Percentiles rank a stretch among this genome's conserved stretches.
Conservation (phyloP, 208 protist genomes). For the Trypanosoma cruzi region DNA sequence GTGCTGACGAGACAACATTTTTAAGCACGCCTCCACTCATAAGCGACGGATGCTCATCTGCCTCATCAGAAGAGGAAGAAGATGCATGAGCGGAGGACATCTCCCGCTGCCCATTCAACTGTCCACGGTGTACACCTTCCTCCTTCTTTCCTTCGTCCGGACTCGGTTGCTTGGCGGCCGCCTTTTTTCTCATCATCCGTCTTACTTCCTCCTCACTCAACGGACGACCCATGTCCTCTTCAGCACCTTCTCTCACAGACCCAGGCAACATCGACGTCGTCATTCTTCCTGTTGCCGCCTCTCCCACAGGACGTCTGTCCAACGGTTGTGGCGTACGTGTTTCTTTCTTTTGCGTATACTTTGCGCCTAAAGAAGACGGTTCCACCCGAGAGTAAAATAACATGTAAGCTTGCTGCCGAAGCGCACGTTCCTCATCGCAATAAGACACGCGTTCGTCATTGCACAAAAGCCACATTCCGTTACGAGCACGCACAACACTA, state of each 20-base stretch:
- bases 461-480: conserved; percentile 88
- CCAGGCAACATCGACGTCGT: neutral
- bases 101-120: neutral
- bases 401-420: conserved; percentile 87
- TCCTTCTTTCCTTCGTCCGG: neutral
- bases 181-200: conserved; percentile 14
- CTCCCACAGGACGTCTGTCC: neutral
- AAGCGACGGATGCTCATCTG: neutral
- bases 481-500: conserved; percentile 73
- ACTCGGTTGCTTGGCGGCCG: neutral
- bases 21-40: neutral
- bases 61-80: no score
- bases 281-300: neutral
- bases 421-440: conserved; percentile 62
- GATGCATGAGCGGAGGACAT: no score
- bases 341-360: neutral
- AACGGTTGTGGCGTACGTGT: neutral
- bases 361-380: neutral
- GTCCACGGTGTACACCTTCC: neutral
- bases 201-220: conserved; percentile 41
- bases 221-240: conserved; percentile 25
- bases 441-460: conserved; percentile 79
- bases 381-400: conserved; percentile 83
- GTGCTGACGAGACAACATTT: neutral
- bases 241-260: neutral